Conservation (phyloP, 257 asterid species). For the Leptodermis oblonga region DNA sequence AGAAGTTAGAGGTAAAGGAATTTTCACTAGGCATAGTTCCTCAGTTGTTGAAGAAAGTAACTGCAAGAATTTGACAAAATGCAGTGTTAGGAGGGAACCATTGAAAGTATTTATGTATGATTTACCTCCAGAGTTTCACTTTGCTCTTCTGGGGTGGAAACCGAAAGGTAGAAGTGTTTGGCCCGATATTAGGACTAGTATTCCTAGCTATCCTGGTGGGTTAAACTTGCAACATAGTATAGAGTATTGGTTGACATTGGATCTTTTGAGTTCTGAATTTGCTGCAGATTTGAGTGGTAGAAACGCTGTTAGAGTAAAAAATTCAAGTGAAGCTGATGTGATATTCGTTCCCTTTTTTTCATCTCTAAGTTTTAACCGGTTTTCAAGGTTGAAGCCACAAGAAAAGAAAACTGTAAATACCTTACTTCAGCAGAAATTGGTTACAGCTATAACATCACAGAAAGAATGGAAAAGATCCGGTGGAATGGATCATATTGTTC, state of each 20-base stretch:
- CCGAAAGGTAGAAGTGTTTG: constrained; percentile 46
- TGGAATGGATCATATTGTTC: constrained; percentile 75
- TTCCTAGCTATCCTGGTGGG: constrained; percentile 87
- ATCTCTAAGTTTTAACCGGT: constrained; percentile 71
- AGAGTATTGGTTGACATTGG: constrained; percentile 89
- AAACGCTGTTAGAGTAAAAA: constrained; percentile 53
- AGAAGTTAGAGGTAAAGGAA: neutral
- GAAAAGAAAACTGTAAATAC: constrained; percentile 44
- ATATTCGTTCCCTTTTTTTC: constrained; percentile 88
- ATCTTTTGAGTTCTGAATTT: constrained; percentile 62
- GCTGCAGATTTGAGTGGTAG: constrained; percentile 33
- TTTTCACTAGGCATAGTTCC: constrained; percentile 5
- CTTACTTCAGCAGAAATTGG: constrained; percentile 71
- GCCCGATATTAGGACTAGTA: constrained; percentile 61
- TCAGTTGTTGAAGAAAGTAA: constrained; percentile 14
- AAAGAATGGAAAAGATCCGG: constrained; percentile 77
- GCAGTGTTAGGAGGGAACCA: constrained; percentile 35
- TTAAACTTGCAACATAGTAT: constrained; percentile 91
- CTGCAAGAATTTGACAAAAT: constrained; percentile 20
- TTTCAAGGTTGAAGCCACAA: constrained; percentile 45
- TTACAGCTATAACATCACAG: constrained; percentile 47
- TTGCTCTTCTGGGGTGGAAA: constrained; percentile 66
- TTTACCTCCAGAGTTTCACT: constrained; percentile 80
- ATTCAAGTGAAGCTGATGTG: constrained; percentile 89
- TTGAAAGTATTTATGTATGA: constrained; percentile 89